Base-by-base conservation (phyloP, 495 filamentous ascomycete genomes). In the Penicillium desertorum region DNA sequence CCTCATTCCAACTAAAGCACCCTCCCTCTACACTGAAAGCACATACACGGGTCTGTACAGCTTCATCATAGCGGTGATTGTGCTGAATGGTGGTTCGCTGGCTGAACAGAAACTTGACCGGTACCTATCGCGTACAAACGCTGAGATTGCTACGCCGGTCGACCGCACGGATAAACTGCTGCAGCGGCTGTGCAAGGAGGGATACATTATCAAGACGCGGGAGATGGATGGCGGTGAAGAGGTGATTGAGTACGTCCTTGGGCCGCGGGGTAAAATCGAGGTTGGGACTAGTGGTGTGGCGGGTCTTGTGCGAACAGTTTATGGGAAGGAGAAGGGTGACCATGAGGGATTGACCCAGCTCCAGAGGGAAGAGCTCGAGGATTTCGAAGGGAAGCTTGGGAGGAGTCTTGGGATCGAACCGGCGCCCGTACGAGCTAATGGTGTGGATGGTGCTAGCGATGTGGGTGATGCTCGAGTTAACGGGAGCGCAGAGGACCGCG, bases 231-330 rank as follows among this genome's bases (percentile, higher is more conserved):
- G 79, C 1, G 87, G 86, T n/a, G 88, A 92, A 20, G 90, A 95
- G 56, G 70, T 80, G 5, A 80, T 90, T 10, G 89, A 88, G 49
- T 96, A 86, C 75, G 82, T 88, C 56, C 80, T 96, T 25, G 92
- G 91, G 3, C 87, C 90, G 30, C 79, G 94, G 34, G 94, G 91
- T 14, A 96, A 90, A 73, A 76, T 90, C 12, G 94, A 98, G 68
- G 86, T 98, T 32, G 88, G 86, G 3, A 82, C 83, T 51, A 78
- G 82, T 30, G 88, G 86, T 14, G 86, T 95, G 30, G 82, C 84
- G 14, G 83, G 82, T 2, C 64, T 98, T 49, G 84, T 93, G 4
- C 81, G 81, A 52, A 75, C 73, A 54, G 86, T 89, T 14, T 86
- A 86, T 65, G 76, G 63, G 43, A 50, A 64, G 62, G 51, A 63